A percentile compares a stretch with the other conserved stretches of the same genome.
Conservation (phyloP, 148 eudicot genomes). For the Beta vulgaris region DNA sequence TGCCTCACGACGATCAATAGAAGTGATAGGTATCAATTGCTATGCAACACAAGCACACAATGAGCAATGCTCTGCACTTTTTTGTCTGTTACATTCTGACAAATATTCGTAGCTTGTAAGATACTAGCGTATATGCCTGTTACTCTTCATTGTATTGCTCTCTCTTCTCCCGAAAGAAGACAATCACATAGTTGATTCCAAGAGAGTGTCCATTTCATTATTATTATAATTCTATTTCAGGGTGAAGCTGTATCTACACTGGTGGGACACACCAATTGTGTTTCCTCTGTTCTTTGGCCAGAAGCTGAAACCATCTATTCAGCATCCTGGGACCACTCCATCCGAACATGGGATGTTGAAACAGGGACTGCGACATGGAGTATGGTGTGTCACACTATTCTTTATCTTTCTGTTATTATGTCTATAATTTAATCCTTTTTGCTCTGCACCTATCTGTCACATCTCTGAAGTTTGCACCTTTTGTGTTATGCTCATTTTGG, state of each 20-base stretch:
- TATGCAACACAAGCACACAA: neutral
- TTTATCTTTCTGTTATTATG: neutral
- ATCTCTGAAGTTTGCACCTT: neutral
- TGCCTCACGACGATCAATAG: too few relatives aligned
- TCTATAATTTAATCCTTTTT: neutral
- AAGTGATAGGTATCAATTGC: neutral
- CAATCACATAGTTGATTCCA: too few relatives aligned
- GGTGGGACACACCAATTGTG: conserved; percentile 87
- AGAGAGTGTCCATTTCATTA: neutral
- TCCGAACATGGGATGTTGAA: conserved; percentile 93
- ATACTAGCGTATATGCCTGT: neutral
- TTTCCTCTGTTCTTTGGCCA: conserved; percentile 87
- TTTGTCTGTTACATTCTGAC: neutral
- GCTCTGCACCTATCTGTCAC: neutral
- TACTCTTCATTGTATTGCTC: neutral
- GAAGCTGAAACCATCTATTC: conserved; percentile 71
- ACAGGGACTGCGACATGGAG: conserved; percentile 69
- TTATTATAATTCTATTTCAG: conserved; percentile 35
- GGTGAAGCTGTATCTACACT: conserved; percentile 75
- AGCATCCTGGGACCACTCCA: conserved; percentile 96
- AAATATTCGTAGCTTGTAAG: neutral
- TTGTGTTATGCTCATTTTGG: neutral
- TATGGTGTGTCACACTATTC: conserved; percentile 47
- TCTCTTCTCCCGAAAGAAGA: neutral
- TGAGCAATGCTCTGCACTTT: too few relatives aligned